These are phyloP conservation scores for Staphylotrichum tortipilum DNA, from an alignment of 495 filamentous ascomycete genomes.

Conservation along the genomic window DNA sequence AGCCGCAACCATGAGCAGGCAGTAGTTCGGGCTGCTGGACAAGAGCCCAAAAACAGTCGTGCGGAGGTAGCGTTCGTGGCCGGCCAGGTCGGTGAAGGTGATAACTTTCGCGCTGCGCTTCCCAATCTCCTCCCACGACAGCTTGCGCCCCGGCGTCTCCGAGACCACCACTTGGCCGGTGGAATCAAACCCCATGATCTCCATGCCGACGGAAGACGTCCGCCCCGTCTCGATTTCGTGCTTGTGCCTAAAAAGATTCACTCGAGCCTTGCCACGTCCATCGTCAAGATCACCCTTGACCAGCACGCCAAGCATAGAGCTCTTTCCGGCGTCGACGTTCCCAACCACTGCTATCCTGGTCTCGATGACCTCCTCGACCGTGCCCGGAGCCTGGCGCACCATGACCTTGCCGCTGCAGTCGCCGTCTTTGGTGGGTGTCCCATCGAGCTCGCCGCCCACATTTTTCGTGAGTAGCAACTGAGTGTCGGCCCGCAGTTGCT, in stretches of 20 bases:
- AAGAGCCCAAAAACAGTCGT: conserved; percentile 95
- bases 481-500: conserved; percentile 60
- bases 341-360: conserved; percentile 96
- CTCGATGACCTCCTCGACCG: conserved; percentile 82
- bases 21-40: conserved; percentile 94
- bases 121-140: conserved; percentile 98
- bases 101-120: conserved; percentile 94
- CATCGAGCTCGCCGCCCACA: conserved; percentile 70
- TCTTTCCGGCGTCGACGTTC: conserved; percentile 96
- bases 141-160: conserved; percentile 60
- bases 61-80: conserved; percentile 89
- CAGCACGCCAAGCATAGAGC: conserved; percentile 90
- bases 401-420: conserved; percentile 74
- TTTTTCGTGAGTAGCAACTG: conserved; percentile 80
- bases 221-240: conserved; percentile 93
- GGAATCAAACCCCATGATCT: conserved; percentile 97
- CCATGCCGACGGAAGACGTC: conserved; percentile 94
- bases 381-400: conserved; percentile 63
- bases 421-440: conserved; percentile 56
- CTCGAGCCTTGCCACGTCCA: conserved; percentile 84
- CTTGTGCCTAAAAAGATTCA: conserved; percentile 96
- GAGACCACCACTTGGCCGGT: conserved; percentile 76
- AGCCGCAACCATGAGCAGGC: conserved; percentile 94
- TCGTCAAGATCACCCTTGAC: conserved; percentile 95
- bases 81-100: conserved; percentile 89